Evolutionary conservation across 306 rosid genomes (phyloP).

Genomic region (Aeschynomene evenia): DNA sequence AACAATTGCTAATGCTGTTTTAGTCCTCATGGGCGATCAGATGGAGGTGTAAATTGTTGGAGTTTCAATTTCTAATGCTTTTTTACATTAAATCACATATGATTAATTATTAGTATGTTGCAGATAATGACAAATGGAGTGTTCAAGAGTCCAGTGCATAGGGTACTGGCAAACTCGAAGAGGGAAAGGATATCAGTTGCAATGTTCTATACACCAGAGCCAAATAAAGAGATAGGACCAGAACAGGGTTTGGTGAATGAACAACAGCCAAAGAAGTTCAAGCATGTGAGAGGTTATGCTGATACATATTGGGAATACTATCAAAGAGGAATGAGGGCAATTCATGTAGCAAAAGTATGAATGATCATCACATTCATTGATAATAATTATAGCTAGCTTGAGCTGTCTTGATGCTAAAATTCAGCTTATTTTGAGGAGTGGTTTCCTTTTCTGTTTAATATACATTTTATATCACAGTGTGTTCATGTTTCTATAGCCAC

Average conservation of each 20-base stretch:
- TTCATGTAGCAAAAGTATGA: slow-evolving; percentile 37
- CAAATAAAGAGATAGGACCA: slow-evolving; percentile 47
- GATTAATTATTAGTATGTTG: too few relatives aligned
- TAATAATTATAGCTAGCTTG: too few relatives aligned
- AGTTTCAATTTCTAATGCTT: too few relatives aligned
- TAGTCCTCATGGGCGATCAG: slow-evolving; percentile 45
- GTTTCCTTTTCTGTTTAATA: neutral
- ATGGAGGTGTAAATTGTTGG: too few relatives aligned
- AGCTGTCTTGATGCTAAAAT: too few relatives aligned
- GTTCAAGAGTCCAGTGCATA: slow-evolving; percentile 50
- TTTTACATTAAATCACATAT: too few relatives aligned
- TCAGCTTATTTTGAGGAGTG: neutral
- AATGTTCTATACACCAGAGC: slow-evolving; percentile 42
- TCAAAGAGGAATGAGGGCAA: slow-evolving; percentile 44
- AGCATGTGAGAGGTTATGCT: slow-evolving; percentile 40
- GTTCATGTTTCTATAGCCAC: neutral
- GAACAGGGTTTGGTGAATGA: slow-evolving; percentile 39
- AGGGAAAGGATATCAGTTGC: slow-evolving; percentile 47
- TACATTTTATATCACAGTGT: too few relatives aligned
- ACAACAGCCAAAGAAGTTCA: slow-evolving; percentile 42
- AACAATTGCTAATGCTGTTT: slow-evolving; percentile 35
- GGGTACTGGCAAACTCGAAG: slow-evolving; percentile 46
- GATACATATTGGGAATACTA: slow-evolving; percentile 26
- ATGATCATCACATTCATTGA: too few relatives aligned
- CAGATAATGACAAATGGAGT: slow-evolving; percentile 56